Percentiles rank a stretch among this genome's conserved stretches.
Conservation (phyloP, 1,139 yeast genomes). For the Taphrina betulina region DNA sequence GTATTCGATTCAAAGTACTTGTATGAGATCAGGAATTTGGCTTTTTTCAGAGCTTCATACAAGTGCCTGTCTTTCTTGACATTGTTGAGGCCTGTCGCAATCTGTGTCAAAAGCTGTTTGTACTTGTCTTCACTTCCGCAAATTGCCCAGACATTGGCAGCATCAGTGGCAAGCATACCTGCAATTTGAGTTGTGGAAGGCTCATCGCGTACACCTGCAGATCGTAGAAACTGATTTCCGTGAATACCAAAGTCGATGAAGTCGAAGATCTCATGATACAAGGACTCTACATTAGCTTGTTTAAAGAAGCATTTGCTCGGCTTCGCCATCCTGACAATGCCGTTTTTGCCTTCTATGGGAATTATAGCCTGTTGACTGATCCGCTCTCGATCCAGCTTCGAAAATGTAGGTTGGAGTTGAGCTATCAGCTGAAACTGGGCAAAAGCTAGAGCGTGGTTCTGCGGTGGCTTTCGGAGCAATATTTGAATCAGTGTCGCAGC, state of each 20-base stretch:
- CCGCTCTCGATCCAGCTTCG: conserved; percentile 37
- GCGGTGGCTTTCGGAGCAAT: conserved; percentile 41
- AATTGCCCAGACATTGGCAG: conserved; percentile 42
- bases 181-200: conserved; percentile 46
- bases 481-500: conserved; percentile 38
- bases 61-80: conserved; percentile 40
- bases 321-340: conserved; percentile 18
- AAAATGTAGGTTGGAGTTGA: conserved; percentile 39
- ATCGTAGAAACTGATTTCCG: conserved; percentile 43
- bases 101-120: conserved; percentile 40
- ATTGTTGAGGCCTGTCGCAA: conserved; percentile 42
- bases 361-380: conserved; percentile 40
- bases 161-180: conserved; percentile 42
- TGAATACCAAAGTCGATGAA: conserved; percentile 41
- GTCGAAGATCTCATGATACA: conserved; percentile 43
- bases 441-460: conserved; percentile 38
- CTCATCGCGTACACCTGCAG: conserved; percentile 45
- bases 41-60: conserved; percentile 41
- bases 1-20: conserved; percentile 34
- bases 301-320: conserved; percentile 33
- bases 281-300: conserved; percentile 35
- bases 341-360: conserved; percentile 40
- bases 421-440: conserved; percentile 44
- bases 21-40: conserved; percentile 44
- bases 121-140: conserved; percentile 41